A percentile compares a stretch with the other conserved stretches of the same genome.
Conservation (phyloP, 192 early-diverging fungal species). For the Diversispora epigaea region DNA sequence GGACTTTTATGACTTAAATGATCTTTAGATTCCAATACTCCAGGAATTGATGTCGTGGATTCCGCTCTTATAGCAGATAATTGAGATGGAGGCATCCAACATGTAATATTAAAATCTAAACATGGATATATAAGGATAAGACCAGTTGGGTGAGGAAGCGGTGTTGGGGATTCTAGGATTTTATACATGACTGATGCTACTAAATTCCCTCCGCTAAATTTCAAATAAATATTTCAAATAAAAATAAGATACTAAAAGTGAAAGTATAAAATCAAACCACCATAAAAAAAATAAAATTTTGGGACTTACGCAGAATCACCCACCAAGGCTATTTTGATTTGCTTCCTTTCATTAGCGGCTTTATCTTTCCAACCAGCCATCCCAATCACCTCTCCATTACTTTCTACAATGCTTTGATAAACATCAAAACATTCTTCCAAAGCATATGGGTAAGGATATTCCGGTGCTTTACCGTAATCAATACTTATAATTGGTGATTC, state of each 20-base stretch:
- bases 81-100: slow-evolving; percentile 81
- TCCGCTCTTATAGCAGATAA: slow-evolving; percentile 63
- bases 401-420: slow-evolving; percentile 71
- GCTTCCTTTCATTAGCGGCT: slow-evolving; percentile 32
- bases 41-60: slow-evolving; percentile 41
- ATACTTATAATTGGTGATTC: slow-evolving; percentile 74
- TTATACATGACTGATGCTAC: slow-evolving; percentile 74
- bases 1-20: slow-evolving; percentile 70
- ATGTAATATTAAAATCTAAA: slow-evolving; percentile 86
- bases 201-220: slow-evolving; percentile 82
- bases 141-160: slow-evolving; percentile 67
- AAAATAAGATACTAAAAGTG: background rate
- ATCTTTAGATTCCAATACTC: slow-evolving; percentile 57
- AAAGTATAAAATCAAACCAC: background rate
- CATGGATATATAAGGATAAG: slow-evolving; percentile 88
- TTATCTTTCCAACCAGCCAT: slow-evolving; percentile 55
- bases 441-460: slow-evolving; percentile 90
- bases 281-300: slow-evolving; percentile 6
- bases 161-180: slow-evolving; percentile 58
- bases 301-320: slow-evolving; percentile 91
- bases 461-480: slow-evolving; percentile 94
- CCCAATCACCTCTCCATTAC: slow-evolving; percentile 77
- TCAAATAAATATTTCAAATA: background rate
- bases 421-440: slow-evolving; percentile 91
- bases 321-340: slow-evolving; percentile 71